Evolutionary conservation across 2,329 filamentous ascomycete genomes (phyloP).

Genomic region (Camptophora hylomeconis): DNA sequence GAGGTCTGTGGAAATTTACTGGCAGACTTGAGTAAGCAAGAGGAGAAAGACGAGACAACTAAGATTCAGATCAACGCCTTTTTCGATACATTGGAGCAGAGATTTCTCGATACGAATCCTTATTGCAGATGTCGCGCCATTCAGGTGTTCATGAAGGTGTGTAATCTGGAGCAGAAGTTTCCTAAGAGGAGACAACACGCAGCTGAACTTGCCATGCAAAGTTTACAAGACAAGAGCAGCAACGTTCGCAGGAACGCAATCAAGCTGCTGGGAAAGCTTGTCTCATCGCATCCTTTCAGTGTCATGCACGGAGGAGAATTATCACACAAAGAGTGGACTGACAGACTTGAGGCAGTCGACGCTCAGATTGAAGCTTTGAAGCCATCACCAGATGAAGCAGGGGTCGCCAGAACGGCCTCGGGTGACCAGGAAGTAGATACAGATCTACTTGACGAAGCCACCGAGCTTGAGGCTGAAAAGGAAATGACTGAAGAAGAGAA

Average conservation of each 20-base stretch:
- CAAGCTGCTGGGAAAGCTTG: constrained; percentile 73
- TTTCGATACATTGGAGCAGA: constrained; percentile 90
- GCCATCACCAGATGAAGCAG: constrained; percentile 61
- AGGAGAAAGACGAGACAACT: constrained; percentile 82
- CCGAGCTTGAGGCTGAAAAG: constrained; percentile 58
- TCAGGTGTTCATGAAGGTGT: constrained; percentile 84
- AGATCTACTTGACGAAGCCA: constrained; percentile 75
- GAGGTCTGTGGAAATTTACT: constrained; percentile 97
- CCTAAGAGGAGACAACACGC: constrained; percentile 80
- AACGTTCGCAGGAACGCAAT: constrained; percentile 93
- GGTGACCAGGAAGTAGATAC: constrained; percentile 61
- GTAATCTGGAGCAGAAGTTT: constrained; percentile 91
- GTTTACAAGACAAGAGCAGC: constrained; percentile 94
- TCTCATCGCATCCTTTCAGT: constrained; percentile 89
- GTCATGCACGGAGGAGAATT: constrained; percentile 83
- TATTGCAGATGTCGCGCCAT: constrained; percentile 87
- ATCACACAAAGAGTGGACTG: constrained; percentile 72
- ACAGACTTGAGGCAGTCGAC: constrained; percentile 69
- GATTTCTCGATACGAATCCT: constrained; percentile 91
- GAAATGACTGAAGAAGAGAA: constrained; percentile 71
- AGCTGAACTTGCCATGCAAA: constrained; percentile 74
- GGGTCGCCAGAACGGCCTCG: constrained; percentile 51
- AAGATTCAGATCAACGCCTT: constrained; percentile 94
- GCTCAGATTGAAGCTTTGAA: constrained; percentile 68
- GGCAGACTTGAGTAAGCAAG: constrained; percentile 75